Percentiles rank a stretch among this genome's conserved stretches.
phyloP scores from a whole-genome alignment of 2,329 filamentous ascomycete genomes.

The Hypoxylon rubiginosum region DNA sequence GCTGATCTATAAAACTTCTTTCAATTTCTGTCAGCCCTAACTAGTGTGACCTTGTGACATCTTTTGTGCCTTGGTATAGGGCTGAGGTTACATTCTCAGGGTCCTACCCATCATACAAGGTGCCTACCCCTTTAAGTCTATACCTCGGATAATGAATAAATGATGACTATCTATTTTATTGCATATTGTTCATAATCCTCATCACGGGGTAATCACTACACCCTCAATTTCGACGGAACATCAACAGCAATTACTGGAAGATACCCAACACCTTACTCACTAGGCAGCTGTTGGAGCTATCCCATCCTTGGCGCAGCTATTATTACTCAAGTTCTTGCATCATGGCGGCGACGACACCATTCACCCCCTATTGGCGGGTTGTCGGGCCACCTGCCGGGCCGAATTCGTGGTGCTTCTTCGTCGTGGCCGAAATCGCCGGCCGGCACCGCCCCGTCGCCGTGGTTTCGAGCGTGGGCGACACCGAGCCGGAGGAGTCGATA shows the following conservation, averaged over 20 bases:
- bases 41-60: too few relatives aligned
- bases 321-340: background rate
- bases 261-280: background rate
- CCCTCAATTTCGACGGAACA: background rate
- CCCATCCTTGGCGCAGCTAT: background rate
- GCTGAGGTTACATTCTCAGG: too few relatives aligned
- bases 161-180: background rate
- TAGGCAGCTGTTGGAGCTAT: too few relatives aligned
- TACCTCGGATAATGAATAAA: too few relatives aligned
- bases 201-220: background rate
- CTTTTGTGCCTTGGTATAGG: too few relatives aligned
- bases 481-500: conserved; percentile 23
- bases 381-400: conserved; percentile 17
- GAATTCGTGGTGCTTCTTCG: conserved; percentile 41
- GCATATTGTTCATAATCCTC: background rate
- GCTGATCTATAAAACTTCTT: too few relatives aligned
- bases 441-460: conserved; percentile 33
- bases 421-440: conserved; percentile 30
- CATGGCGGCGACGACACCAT: conserved; percentile 9
- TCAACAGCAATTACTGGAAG: too few relatives aligned
- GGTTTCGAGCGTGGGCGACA: conserved; percentile 32
- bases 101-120: too few relatives aligned
- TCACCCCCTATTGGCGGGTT: conserved; percentile 36
- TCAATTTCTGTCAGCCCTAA: too few relatives aligned
- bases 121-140: too few relatives aligned